Base-by-base conservation (phyloP, 2,329 filamentous ascomycete species). In the Fusarium clavum region DNA sequence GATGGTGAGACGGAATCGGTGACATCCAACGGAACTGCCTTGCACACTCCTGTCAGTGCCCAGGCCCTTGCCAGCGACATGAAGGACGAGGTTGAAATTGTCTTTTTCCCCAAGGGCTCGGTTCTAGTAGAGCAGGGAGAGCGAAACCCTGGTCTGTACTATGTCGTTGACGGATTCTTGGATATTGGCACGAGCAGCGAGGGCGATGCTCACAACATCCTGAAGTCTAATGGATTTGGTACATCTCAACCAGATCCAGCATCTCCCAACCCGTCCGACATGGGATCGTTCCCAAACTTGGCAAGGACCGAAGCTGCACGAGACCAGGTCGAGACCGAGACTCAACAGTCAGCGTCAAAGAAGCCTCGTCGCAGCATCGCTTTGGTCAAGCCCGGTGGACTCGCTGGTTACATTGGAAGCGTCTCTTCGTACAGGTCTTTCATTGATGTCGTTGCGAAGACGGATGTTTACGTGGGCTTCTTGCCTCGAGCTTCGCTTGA, bases 401-500 rank as follows among this genome's bases (percentile, higher is more conserved):
- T 99, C 38, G 95, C 96, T 55, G 97, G 96, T 0, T 99, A 99
- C 75, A 90, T 98, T 32, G 94, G 96, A 8, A 96, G 94, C 1
- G 91, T 99, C 20, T 97, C 96, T 4, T 97, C 94, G 0, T 97
- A 98, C 78, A 87, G 96, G 27, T 99, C 96, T 0, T 98, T 98
- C 77, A 96, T 97, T 22, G 95, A 98, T 77, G 94, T 99, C 3
- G 92, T 95, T 40, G 97, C 96, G 5, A 98, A 98, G 81, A 99
- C 97, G 0, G 96, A 99, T 80, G 96, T 98, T 4, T 98, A 98
- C 75, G 96, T 99, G 16, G 96, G 96, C 2, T 99, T 99, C 71
- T 83, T 99, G 14, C 96, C 96, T 1, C 88, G 94, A 30, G 87
- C 90, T 1, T 92, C 94, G 0, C 85, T 99, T 29, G 96, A 99